A percentile compares a stretch with the other conserved stretches of the same genome.
phyloP scores from a whole-genome alignment of 2,329 filamentous ascomycete genomes.

The Apiospora hydei region DNA sequence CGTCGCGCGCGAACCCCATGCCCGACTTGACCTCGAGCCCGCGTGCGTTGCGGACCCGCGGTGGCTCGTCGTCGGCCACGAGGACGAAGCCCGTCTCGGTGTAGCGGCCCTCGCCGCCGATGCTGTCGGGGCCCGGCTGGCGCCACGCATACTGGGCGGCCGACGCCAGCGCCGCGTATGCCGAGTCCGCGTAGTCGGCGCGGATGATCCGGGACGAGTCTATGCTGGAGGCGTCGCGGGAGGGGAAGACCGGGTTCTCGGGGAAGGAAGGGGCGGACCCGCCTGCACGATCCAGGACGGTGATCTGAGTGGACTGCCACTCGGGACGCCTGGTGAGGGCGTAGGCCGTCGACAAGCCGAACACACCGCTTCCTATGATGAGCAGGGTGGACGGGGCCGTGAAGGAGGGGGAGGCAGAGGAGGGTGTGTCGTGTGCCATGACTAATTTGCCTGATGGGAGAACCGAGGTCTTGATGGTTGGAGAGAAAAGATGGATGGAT shows the following conservation, averaged over 20 bases:
- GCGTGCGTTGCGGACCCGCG: conserved; percentile 31
- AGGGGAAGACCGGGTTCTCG: conserved; percentile 59
- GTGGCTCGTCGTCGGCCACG: conserved; percentile 57
- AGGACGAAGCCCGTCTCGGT: conserved; percentile 73
- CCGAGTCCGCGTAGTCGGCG: conserved; percentile 80
- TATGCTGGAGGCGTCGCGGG: conserved; percentile 65
- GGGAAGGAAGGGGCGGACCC: conserved; percentile 31
- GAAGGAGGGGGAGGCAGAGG: conserved; percentile 23
- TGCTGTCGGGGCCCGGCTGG: conserved; percentile 58
- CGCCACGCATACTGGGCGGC: conserved; percentile 76
- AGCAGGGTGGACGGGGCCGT: conserved; percentile 55
- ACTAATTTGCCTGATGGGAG: not conserved
- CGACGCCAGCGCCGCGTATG: conserved; percentile 77
- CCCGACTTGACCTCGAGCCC: conserved; percentile 52
- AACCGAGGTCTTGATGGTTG: not conserved
- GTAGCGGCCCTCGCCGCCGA: conserved; percentile 73
- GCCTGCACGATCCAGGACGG: conserved; percentile 56
- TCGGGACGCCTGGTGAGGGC: conserved; percentile 69
- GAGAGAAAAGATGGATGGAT: not conserved
- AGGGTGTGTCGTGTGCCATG: not conserved
- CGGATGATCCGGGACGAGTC: conserved; percentile 71
- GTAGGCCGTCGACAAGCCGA: conserved; percentile 62
- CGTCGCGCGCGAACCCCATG: conserved; percentile 65
- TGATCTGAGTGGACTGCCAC: conserved; percentile 62
- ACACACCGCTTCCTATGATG: conserved; percentile 67